A percentile compares a stretch with the other conserved stretches of the same genome.
Conservation (phyloP, 129 eudicot genomes). For the Helichrysum umbraculigerum region DNA sequence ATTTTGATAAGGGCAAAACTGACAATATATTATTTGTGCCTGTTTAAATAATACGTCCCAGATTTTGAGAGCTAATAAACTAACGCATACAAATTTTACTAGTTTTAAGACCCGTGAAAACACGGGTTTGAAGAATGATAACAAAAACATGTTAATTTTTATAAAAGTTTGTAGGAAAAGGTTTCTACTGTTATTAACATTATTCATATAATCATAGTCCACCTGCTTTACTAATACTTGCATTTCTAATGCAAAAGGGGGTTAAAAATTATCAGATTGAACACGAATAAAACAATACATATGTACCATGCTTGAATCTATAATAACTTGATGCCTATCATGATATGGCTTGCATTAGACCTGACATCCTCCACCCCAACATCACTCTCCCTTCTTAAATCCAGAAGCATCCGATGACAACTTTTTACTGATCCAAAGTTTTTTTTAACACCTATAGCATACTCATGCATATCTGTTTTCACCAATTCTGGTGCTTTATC, state of each 20-base stretch:
- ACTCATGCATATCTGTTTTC: slow-evolving; percentile 15
- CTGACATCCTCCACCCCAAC: slow-evolving; percentile 41
- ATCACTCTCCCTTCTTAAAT: slow-evolving; percentile 25
- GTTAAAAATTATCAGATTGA: neutral
- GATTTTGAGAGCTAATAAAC: too few relatives aligned
- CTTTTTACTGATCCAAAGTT: slow-evolving; percentile 20
- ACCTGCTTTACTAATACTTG: neutral
- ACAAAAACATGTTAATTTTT: too few relatives aligned
- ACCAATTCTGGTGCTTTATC: slow-evolving; percentile 27
- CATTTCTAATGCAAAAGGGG: neutral
- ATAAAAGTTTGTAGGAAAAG: too few relatives aligned
- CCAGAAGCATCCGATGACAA: slow-evolving; percentile 31
- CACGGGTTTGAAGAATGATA: too few relatives aligned
- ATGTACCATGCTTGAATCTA: neutral
- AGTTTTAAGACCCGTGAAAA: too few relatives aligned
- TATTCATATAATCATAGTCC: neutral
- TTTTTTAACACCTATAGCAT: slow-evolving; percentile 20
- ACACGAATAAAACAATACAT: neutral
- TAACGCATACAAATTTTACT: too few relatives aligned
- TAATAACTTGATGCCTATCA: slow-evolving; percentile 16
- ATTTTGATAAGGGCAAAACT: too few relatives aligned
- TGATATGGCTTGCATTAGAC: slow-evolving; percentile 38
- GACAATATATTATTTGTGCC: too few relatives aligned
- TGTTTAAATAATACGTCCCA: too few relatives aligned
- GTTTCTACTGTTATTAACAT: too few relatives aligned